Percentiles rank a stretch among this genome's conserved stretches.
These are phyloP conservation scores for Nematodospora valgi DNA, from an alignment of 805 yeast species.

Conservation along the genomic window DNA sequence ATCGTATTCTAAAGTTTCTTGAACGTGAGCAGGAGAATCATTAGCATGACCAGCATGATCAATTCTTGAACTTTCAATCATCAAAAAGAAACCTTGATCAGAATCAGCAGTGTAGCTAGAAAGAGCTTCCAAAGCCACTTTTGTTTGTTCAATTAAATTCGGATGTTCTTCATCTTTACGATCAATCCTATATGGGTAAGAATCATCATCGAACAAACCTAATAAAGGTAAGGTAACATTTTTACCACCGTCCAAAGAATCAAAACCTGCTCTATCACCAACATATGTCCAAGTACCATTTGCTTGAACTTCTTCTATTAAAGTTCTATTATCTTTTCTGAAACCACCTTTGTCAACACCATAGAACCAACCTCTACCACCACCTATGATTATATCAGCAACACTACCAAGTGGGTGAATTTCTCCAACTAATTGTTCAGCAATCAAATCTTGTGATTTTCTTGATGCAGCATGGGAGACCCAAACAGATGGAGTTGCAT, in stretches of 20 bases:
- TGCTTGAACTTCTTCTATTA: constrained; percentile 57
- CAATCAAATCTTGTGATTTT: constrained; percentile 78
- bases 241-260: constrained; percentile 48
- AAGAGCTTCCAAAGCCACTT: constrained; percentile 68
- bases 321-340: constrained; percentile 64
- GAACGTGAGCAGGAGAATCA: constrained; percentile 90
- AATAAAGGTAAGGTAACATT: constrained; percentile 71
- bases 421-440: constrained; percentile 80
- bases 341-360: constrained; percentile 60
- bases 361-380: constrained; percentile 82
- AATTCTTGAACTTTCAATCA: constrained; percentile 88
- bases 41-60: constrained; percentile 94
- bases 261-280: constrained; percentile 57
- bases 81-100: constrained; percentile 78
- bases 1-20: constrained; percentile 85
- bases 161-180: constrained; percentile 62
- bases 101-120: constrained; percentile 63
- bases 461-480: constrained; percentile 73
- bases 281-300: constrained; percentile 52
- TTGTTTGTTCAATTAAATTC: constrained; percentile 72
- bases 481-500: constrained; percentile 92
- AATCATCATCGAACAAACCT: constrained; percentile 68
- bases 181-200: constrained; percentile 84
- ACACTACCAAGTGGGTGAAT: constrained; percentile 66
- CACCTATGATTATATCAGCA: constrained; percentile 85